These are phyloP conservation scores for Cairneyella variabilis DNA, from an alignment of 495 filamentous ascomycete genomes.

Conservation along the genomic window DNA sequence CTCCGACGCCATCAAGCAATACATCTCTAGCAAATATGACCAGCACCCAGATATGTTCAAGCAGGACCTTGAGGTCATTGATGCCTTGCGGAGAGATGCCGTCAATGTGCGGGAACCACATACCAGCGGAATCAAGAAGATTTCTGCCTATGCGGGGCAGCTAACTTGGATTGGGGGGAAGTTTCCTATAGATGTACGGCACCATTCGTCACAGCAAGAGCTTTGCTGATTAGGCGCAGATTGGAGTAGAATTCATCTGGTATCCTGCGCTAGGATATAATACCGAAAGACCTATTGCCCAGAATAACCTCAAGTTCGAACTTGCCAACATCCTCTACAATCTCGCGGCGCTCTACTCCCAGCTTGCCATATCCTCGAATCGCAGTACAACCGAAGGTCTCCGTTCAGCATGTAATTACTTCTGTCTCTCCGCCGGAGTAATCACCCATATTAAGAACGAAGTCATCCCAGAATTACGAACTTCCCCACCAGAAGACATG, in stretches of 20 bases:
- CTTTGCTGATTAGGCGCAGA: slow-evolving; percentile 48
- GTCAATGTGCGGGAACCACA: slow-evolving; percentile 87
- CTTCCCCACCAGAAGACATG: slow-evolving; percentile 92
- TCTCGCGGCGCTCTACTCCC: slow-evolving; percentile 86
- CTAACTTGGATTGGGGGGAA: slow-evolving; percentile 92
- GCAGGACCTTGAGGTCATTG: slow-evolving; percentile 82
- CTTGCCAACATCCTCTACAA: slow-evolving; percentile 93
- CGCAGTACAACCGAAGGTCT: slow-evolving; percentile 77
- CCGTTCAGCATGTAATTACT: slow-evolving; percentile 86
- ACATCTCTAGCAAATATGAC: slow-evolving; percentile 98
- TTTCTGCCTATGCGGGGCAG: slow-evolving; percentile 87
- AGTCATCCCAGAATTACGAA: slow-evolving; percentile 80
- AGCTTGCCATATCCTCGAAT: slow-evolving; percentile 79
- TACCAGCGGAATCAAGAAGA: slow-evolving; percentile 79
- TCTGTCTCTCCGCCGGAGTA: slow-evolving; percentile 84
- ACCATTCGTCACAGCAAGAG: neutral
- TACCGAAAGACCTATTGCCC: slow-evolving; percentile 70
- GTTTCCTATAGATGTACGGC: slow-evolving; percentile 88
- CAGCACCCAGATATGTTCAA: slow-evolving; percentile 98
- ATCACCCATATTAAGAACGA: slow-evolving; percentile 72
- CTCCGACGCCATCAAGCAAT: slow-evolving; percentile 81
- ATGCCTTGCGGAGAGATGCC: slow-evolving; percentile 75
- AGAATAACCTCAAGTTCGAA: slow-evolving; percentile 94
- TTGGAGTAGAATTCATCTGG: slow-evolving; percentile 95
- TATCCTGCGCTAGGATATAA: slow-evolving; percentile 92